These are phyloP conservation scores for Rossbeevera mucosa DNA, from an alignment of 768 basidiomycete genomes.

Conservation along the genomic window DNA sequence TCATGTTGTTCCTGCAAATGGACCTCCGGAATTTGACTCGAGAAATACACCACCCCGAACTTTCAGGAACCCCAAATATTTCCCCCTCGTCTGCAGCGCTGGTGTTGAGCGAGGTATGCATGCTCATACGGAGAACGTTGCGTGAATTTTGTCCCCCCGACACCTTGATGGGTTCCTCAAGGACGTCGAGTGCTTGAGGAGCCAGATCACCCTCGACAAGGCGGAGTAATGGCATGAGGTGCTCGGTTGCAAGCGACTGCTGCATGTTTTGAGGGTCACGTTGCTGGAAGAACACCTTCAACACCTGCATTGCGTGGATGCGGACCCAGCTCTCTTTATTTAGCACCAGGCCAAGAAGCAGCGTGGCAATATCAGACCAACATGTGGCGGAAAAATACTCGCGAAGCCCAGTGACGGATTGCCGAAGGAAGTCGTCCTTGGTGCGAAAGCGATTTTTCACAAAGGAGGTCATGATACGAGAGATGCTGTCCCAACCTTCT, in stretches of 20 bases:
- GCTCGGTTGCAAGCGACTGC: slow-evolving; percentile 73
- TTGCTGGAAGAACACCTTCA: slow-evolving; percentile 86
- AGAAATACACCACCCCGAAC: slow-evolving; percentile 85
- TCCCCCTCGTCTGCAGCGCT: slow-evolving; percentile 54
- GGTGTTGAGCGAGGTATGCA: slow-evolving; percentile 52
- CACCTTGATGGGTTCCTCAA: slow-evolving; percentile 85
- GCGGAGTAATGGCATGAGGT: slow-evolving; percentile 86
- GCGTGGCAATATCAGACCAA: slow-evolving; percentile 78
- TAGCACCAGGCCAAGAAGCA: slow-evolving; percentile 81
- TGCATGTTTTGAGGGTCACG: slow-evolving; percentile 72
- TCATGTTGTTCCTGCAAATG: slow-evolving; percentile 69
- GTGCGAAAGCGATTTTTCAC: slow-evolving; percentile 84
- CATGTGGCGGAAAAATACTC: slow-evolving; percentile 76
- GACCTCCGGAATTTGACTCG: slow-evolving; percentile 57
- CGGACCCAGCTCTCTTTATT: slow-evolving; percentile 81
- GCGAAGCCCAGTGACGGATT: slow-evolving; percentile 78
- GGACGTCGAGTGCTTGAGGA: slow-evolving; percentile 82
- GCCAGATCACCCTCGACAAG: slow-evolving; percentile 86
- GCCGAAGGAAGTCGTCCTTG: slow-evolving; percentile 88
- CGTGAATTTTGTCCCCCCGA: slow-evolving; percentile 73
- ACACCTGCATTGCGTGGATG: slow-evolving; percentile 77
- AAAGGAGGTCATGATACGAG: slow-evolving; percentile 86
- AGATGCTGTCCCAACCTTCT: slow-evolving; percentile 73
- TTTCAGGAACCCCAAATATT: slow-evolving; percentile 77
- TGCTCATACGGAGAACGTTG: slow-evolving; percentile 89